Percentiles rank a stretch among this genome's conserved stretches.
Evolutionary conservation across 768 basidiomycete species (phyloP).

Genomic region (Atractiella rhizophila): DNA sequence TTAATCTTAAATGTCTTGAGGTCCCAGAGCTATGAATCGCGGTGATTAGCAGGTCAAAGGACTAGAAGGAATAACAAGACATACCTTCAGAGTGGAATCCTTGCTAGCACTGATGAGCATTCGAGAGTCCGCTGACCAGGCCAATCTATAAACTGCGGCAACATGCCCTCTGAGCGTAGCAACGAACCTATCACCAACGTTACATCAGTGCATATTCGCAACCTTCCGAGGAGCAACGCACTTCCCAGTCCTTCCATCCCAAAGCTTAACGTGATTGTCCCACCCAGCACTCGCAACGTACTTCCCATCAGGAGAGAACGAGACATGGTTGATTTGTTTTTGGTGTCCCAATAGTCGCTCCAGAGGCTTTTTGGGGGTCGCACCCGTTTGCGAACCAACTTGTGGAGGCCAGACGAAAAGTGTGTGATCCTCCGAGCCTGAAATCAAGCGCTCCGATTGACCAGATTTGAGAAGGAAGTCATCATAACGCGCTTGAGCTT

Average conservation of each 20-base stretch:
- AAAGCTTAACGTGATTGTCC: conserved; percentile 70
- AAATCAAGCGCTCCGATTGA: conserved; percentile 59
- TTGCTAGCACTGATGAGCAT: conserved; percentile 84
- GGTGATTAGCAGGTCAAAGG: conserved; percentile 1
- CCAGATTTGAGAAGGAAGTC: conserved; percentile 27
- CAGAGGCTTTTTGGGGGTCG: conserved; percentile 39
- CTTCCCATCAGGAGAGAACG: conserved; percentile 77
- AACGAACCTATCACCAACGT: conserved; percentile 36
- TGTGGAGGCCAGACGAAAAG: conserved; percentile 75
- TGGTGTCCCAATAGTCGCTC: conserved; percentile 81
- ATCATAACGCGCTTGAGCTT: conserved; percentile 54
- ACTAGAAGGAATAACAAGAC: not conserved
- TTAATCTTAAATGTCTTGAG: conserved; percentile 87
- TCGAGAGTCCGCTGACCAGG: conserved; percentile 84
- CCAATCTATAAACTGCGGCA: conserved; percentile 72
- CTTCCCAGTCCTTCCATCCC: conserved; percentile 44
- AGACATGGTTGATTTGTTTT: conserved; percentile 75
- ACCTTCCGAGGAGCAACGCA: conserved; percentile 13
- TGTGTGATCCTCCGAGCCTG: conserved; percentile 93
- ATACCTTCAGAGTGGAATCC: conserved; percentile 68
- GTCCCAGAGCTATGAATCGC: conserved; percentile 56
- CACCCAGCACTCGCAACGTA: conserved; percentile 77
- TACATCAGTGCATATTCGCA: not conserved
- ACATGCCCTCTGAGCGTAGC: conserved; percentile 79
- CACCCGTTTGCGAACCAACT: conserved; percentile 22